Evolutionary conservation across 257 asterid species (phyloP).

Genomic region (Striga asiatica): DNA sequence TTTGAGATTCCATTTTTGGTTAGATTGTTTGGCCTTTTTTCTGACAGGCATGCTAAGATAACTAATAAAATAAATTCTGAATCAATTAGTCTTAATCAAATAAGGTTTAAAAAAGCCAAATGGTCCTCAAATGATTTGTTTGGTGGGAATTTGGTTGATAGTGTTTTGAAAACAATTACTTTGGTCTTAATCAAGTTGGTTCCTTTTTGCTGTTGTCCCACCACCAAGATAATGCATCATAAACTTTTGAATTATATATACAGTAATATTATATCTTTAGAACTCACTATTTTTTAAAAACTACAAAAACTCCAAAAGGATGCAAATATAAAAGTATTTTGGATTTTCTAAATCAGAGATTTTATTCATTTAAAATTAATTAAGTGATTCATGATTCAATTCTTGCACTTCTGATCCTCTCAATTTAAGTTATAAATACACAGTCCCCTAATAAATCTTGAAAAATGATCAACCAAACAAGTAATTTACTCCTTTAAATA

Average conservation of each 20-base stretch:
- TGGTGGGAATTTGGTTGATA: slow-evolving; percentile 17
- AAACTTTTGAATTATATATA: slow-evolving; percentile 7
- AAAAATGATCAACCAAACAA: too few relatives aligned
- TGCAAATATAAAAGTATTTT: too few relatives aligned
- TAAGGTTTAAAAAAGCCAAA: slow-evolving; percentile 8
- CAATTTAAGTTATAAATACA: too few relatives aligned
- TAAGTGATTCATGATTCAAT: too few relatives aligned
- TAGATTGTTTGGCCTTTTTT: slow-evolving; percentile 13
- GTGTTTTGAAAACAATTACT: slow-evolving; percentile 19
- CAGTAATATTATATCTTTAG: slow-evolving; percentile 19
- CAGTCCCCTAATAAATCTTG: too few relatives aligned
- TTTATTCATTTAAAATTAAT: too few relatives aligned
- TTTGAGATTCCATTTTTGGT: slow-evolving; percentile 19
- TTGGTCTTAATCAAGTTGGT: slow-evolving; percentile 21
- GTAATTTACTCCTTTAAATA: neutral
- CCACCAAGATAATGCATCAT: slow-evolving; percentile 1
- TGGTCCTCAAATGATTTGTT: slow-evolving; percentile 19
- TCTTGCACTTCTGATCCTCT: too few relatives aligned
- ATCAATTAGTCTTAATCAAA: neutral
- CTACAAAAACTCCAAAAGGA: too few relatives aligned
- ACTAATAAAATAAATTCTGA: neutral
- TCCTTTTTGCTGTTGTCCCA: slow-evolving; percentile 14
- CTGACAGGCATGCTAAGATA: neutral
- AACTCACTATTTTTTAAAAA: too few relatives aligned
- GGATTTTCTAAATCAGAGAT: too few relatives aligned